Evolutionary conservation across 2,329 filamentous ascomycete species (phyloP), one percentile per base, ranked within the genome.

Genomic region (Diaporthe aspalathi): DNA sequence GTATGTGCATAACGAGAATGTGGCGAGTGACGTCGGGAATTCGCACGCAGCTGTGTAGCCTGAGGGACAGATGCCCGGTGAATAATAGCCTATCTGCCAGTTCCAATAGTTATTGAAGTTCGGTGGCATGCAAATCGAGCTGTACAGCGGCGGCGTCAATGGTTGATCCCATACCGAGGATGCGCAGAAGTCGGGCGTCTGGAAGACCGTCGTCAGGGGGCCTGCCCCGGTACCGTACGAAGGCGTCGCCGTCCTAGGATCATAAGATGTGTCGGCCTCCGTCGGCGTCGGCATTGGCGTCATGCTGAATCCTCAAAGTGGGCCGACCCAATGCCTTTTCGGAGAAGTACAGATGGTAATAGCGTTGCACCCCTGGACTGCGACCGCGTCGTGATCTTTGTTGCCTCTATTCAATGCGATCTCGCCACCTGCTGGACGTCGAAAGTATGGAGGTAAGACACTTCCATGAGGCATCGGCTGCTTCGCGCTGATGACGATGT

Each of bases 11-110:
- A 32, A 22, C 16, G 57, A 63, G 27, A 49, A 63, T 8, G 27
- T 47, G 12, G 67, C 67, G 6, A 68, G 52, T 11, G 52, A 60
- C 12, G 67, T 68, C 40, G 67, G 53, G n/a, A 68, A 68, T 5
- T 56, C 27, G 53, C 67, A 68, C 27, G 52, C 67, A 20, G 24
- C 29, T 12, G 27, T 40, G 20, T 60, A 68, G 40, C 73, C 73
- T 17, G 27, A 32, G 29, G 74, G 74, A 14, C 74, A 74, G 22
- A 74, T 74, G 35, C 54, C 74, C 8, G 74, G 74, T 11, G 74
- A 74, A 35, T 74, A 74, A 62, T 45, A 74, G 35, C 74, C 74
- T 24, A 45, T 57, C 11, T 47, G 40, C 38, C 74, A 74, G 45
- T 74, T 72, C 40, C 20, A 73, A 12, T 57, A 47, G 16, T 60